phyloP scores from a whole-genome alignment of 441 rosid species.

The Pelargonium fulgidum region DNA sequence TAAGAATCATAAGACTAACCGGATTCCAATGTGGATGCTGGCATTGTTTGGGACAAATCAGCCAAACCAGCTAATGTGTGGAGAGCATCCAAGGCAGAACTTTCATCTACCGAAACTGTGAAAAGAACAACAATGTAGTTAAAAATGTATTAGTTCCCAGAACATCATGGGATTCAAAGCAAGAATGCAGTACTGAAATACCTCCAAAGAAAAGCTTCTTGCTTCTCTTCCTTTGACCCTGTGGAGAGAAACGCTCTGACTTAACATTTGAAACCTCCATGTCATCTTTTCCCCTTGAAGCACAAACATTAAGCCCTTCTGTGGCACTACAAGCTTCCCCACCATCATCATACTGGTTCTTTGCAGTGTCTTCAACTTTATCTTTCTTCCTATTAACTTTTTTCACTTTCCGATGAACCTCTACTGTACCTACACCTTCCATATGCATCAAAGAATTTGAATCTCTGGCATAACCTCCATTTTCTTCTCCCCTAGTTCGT shows the following conservation, averaged over 20 bases:
- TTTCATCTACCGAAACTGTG: conserved; percentile 47
- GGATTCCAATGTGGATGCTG: conserved; percentile 54
- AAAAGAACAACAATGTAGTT: conserved; percentile 9
- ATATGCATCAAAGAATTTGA: conserved; percentile 37
- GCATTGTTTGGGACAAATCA: conserved; percentile 43
- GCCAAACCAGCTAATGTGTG: conserved; percentile 45
- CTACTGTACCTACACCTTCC: conserved; percentile 61
- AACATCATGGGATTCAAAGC: conserved; percentile 12
- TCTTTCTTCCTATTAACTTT: conserved; percentile 43
- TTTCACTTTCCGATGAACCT: conserved; percentile 40
- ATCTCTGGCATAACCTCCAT: conserved; percentile 37
- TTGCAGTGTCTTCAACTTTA: conserved; percentile 45
- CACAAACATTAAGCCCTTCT: conserved; percentile 46
- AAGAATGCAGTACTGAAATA: conserved; percentile 18
- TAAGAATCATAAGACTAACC: conserved; percentile 41
- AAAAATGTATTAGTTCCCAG: conserved; percentile 9
- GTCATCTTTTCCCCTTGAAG: conserved; percentile 35
- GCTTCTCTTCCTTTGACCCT: conserved; percentile 42
- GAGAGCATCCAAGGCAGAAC: conserved; percentile 54
- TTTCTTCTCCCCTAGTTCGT: conserved; percentile 35
- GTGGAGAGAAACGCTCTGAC: conserved; percentile 31
- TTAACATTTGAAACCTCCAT: conserved; percentile 40
- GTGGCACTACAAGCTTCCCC: conserved; percentile 76
- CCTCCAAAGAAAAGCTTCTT: conserved; percentile 56
- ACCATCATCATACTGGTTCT: conserved; percentile 54